Conservation (phyloP, 2,329 filamentous ascomycete species). For the Cordyceps cicadae region DNA sequence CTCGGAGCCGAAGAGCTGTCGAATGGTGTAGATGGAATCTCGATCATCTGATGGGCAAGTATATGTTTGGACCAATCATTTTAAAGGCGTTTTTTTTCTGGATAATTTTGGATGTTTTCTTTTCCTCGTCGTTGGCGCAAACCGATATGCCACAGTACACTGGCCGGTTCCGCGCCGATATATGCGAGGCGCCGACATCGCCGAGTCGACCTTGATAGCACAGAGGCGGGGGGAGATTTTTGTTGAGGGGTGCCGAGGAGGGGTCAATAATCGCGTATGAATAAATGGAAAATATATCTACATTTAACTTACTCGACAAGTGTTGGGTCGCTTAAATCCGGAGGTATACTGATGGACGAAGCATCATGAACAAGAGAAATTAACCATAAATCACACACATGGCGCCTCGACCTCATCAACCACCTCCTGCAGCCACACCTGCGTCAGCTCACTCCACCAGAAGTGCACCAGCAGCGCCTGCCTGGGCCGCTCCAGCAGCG, state of each 20-base stretch:
- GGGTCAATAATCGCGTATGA: too few species aligned
- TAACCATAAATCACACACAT: neutral
- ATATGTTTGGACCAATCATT: neutral
- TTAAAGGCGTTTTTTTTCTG: too few species aligned
- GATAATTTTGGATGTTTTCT: neutral
- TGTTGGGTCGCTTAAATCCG: too few species aligned
- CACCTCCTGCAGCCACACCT: constrained; percentile 2
- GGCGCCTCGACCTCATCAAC: constrained; percentile 3
- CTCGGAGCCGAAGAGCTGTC: neutral
- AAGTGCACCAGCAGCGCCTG: constrained; percentile 2
- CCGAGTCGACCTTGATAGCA: neutral
- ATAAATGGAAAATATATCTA: too few species aligned
- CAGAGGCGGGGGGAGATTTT: neutral
- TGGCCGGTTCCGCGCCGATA: neutral
- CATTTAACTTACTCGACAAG: too few species aligned
- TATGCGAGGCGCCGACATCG: neutral
- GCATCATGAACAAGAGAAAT: too few species aligned
- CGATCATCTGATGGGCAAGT: neutral
- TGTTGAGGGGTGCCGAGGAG: too few species aligned
- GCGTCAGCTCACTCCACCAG: constrained; percentile 2
- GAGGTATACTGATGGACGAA: too few species aligned
- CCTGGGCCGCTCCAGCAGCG: constrained; percentile 2
- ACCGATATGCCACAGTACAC: neutral
- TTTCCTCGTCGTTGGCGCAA: neutral
- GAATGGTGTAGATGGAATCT: neutral